Conservation (phyloP, 768 basidiomycete species). For the Lactifluus echinatus region DNA sequence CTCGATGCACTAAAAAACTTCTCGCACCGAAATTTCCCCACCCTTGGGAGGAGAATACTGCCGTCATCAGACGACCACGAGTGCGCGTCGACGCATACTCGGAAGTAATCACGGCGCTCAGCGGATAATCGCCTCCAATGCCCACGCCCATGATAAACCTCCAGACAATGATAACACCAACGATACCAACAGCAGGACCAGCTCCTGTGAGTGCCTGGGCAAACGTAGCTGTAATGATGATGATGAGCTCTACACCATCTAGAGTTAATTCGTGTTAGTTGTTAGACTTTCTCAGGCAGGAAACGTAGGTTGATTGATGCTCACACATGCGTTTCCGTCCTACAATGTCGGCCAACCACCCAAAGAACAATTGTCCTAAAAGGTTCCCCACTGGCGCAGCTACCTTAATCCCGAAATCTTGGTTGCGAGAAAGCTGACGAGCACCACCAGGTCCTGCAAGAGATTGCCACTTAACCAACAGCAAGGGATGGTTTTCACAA, state of each 20-base stretch:
- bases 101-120: conserved; percentile 78
- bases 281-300: background rate
- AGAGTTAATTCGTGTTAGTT: no score
- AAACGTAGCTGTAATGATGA: conserved; percentile 74
- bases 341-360: conserved; percentile 36
- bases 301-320: conserved; percentile 24
- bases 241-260: conserved; percentile 70
- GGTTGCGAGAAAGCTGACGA: background rate
- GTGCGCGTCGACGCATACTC: conserved; percentile 74
- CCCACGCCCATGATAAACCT: conserved; percentile 78
- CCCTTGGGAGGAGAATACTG: conserved; percentile 81
- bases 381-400: conserved; percentile 35
- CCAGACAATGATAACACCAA: conserved; percentile 75
- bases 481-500: background rate
- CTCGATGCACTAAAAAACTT: background rate
- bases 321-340: conserved; percentile 53
- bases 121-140: conserved; percentile 83
- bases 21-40: conserved; percentile 74
- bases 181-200: conserved; percentile 58
- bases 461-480: background rate
- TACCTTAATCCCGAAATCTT: conserved; percentile 35
- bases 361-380: conserved; percentile 35
- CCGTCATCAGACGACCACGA: conserved; percentile 82
- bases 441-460: background rate
- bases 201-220: conserved; percentile 70